phyloP scores from a whole-genome alignment of 1,284 basidiomycete genomes.

The Malassezia arunalokei region DNA sequence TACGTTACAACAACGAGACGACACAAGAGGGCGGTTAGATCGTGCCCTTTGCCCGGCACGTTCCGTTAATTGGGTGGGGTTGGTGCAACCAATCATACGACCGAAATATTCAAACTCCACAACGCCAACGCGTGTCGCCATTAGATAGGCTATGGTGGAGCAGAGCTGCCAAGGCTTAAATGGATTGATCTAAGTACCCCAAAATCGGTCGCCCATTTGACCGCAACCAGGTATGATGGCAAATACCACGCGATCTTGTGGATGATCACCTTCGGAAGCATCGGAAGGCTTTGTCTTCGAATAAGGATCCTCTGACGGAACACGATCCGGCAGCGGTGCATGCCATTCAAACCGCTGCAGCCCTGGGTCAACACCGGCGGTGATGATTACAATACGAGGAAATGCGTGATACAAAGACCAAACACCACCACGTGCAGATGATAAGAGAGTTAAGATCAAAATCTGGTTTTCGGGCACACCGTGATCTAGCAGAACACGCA shows the following conservation, averaged over 20 bases:
- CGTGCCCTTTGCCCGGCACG: background rate
- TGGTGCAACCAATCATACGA: background rate
- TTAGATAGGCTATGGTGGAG: background rate
- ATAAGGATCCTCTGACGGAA: background rate
- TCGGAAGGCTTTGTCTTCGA: background rate
- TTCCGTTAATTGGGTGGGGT: background rate
- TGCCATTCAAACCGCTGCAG: conserved; percentile 23
- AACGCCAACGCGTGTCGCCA: background rate
- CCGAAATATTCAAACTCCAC: background rate
- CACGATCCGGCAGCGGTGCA: background rate
- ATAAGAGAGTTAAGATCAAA: conserved; percentile 61
- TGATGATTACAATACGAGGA: conserved; percentile 50
- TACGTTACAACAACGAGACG: too few species aligned
- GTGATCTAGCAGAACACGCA: conserved; percentile 87
- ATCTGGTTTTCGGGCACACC: conserved; percentile 67
- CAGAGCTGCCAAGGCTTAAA: background rate
- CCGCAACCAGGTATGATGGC: conserved; percentile 40
- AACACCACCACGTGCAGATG: conserved; percentile 66
- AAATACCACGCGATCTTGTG: conserved; percentile 26
- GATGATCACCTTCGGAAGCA: background rate
- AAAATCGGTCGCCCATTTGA: conserved; percentile 41
- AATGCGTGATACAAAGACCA: conserved; percentile 68
- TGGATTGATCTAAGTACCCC: conserved; percentile 19
- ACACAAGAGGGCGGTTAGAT: too few species aligned
- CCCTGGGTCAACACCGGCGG: conserved; percentile 37